Base-by-base conservation (phyloP, 2,329 filamentous ascomycete species). In the Torrubiella hemipterigena region DNA sequence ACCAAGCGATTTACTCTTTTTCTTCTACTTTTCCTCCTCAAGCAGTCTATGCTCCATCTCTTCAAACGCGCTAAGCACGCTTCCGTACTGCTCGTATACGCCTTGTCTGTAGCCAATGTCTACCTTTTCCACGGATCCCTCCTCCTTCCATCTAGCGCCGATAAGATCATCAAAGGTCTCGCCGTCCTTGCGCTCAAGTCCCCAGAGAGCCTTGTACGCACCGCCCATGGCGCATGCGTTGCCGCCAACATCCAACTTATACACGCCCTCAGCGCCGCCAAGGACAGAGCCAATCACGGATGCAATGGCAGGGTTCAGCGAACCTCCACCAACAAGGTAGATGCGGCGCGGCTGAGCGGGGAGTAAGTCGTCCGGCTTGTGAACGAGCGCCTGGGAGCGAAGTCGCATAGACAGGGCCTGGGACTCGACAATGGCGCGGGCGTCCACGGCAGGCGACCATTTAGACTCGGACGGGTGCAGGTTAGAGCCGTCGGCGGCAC, bases 151-250 rank as follows among this genome's bases (percentile, higher is more conserved):
- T 39, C 91, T 67, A 49, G 64, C 63, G 7, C 81, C 84, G 38
- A 98, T 79, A 40, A 94, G 65, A 38, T 89, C 79, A 51, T 96
- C 91, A 58, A 96, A 96, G 4, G 70, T 83, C 68, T 93, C 77
- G 13, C 63, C 67, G 3, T 59, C 52, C 16, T 56, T 54, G 29
- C 82, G 63, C 63, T 91, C 85, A 33, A 85, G 65, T 1, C 81
- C 86, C 91, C 91, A 98, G 0, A 93, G 77, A 11, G 91, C 89
- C 61, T 96, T 96, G 59, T 96, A 95, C 17, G 89, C 89, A 6
- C 85, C 85, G 11, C 91, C 91, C 11, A 96, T 60, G 9, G 89
- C 91, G 58, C 91, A 98, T 3, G 91, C 89, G 58, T 93, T 95
- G 17, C 87, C 86, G 17, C 91, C 89, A 5, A 96, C 85, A 50